Conservation (phyloP, 1,284 basidiomycete genomes). For the Ganoderma lucidum region DNA sequence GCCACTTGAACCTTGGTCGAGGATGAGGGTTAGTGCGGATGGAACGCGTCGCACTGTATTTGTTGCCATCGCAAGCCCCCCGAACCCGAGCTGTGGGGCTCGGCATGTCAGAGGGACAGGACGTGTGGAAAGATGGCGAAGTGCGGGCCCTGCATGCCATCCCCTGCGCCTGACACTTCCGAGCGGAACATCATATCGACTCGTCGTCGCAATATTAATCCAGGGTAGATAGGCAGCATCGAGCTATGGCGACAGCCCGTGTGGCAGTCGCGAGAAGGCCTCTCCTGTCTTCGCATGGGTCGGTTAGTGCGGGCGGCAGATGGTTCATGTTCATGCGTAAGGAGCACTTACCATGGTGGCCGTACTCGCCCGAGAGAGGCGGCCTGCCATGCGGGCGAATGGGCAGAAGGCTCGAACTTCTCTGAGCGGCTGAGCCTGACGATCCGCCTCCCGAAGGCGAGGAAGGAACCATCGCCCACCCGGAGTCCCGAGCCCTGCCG, state of each 20-base stretch:
- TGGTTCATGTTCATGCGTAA: not conserved
- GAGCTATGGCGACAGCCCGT: not conserved
- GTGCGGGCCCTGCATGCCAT: not conserved
- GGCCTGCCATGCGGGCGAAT: not conserved
- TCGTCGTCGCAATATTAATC: not conserved
- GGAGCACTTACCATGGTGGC: conserved; percentile 7
- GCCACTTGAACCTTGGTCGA: not conserved
- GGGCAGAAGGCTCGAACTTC: not conserved
- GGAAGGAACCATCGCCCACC: not conserved
- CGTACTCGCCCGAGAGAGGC: not conserved
- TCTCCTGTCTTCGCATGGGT: not conserved
- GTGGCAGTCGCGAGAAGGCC: not conserved
- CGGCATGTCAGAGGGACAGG: not conserved
- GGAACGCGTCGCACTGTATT: not conserved
- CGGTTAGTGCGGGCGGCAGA: not conserved
- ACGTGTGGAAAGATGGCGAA: conserved; percentile 5
- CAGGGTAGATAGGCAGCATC: not conserved
- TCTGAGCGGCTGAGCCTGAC: not conserved
- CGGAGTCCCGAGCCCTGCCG: not conserved
- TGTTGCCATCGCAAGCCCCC: not conserved
- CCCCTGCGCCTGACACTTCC: not conserved
- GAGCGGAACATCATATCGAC: not conserved
- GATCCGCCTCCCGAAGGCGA: not conserved
- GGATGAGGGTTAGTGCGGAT: not conserved
- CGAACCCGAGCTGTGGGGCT: not conserved